Conservation (phyloP, 768 basidiomycete genomes). For the Termitomyces sp. region DNA sequence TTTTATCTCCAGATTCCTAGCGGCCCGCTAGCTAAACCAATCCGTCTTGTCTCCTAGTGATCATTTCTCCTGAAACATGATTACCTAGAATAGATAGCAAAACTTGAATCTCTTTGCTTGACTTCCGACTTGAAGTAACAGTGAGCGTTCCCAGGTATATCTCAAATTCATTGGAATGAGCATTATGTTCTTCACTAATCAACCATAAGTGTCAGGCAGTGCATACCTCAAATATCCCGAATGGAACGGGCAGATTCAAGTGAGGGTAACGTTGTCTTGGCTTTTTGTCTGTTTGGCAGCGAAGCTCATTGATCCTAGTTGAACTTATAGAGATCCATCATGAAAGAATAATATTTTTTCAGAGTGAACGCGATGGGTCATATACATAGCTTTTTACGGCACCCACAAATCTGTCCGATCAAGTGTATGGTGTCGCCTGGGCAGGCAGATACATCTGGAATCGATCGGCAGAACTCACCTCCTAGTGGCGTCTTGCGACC, state of each 20-base stretch:
- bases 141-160: not conserved
- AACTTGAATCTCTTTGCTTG: not conserved
- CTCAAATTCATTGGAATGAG: not conserved
- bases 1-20: not conserved
- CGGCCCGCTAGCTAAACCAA: not conserved
- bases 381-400: slow-evolving; percentile 16
- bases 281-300: slow-evolving; percentile 9
- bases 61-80: not conserved
- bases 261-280: slow-evolving; percentile 3
- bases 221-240: slow-evolving; percentile 6
- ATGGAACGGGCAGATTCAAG: slow-evolving; percentile 9
- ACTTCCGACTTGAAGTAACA: too few species aligned
- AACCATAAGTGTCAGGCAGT: not conserved
- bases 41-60: not conserved
- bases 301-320: slow-evolving; percentile 7
- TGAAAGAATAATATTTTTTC: slow-evolving; percentile 12
- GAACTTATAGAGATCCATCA: not conserved
- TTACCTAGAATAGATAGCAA: not conserved
- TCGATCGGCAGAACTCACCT: slow-evolving; percentile 20
- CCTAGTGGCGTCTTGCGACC: slow-evolving; percentile 17
- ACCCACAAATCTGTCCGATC: slow-evolving; percentile 13
- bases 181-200: not conserved
- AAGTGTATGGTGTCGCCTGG: slow-evolving; percentile 2
- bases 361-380: slow-evolving; percentile 7
- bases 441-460: slow-evolving; percentile 12